Base-by-base conservation (phyloP, 2,329 filamentous ascomycete genomes). In the Penicillium sp. region DNA sequence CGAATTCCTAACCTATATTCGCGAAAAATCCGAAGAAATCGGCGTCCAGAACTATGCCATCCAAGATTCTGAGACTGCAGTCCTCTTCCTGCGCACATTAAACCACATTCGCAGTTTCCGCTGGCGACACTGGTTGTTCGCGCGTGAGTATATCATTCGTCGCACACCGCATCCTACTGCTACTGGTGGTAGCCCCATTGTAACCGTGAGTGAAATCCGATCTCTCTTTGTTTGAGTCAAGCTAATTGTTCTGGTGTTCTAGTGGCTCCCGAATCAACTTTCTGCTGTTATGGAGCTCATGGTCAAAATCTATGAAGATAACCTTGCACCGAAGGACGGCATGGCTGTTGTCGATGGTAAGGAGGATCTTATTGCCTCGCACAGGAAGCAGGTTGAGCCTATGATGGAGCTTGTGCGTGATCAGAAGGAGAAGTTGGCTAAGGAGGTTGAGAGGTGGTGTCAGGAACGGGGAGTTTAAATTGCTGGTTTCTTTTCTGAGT, bases 1-100 rank as follows among this genome's bases (percentile, higher is more conserved):
- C 40, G 84, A 88, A 62, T 97, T 97, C 73, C 81, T 97, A 33
- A 82, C 85, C 59, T 87, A 87, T 68, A 88, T 96, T 22, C 78
- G 78, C 41, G 75, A 77, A 38, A 77, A 76, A 41, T 75, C 83
- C 1, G 75, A 78, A 75, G 81, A 77, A 52, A 59, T 79, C 19
- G 71, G 69, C 12, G 72, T 79, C 11, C 71, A 67, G 40, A 61
- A 73, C 6, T 79, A 69, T 47, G 65, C 69, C 2, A 59, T 72
- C 22, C 60, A 73, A 26, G 73, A 77, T 48, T 68, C 69, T 3
- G 72, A 77, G 56, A 75, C 77, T 0, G 68, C 73, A 0, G 72
- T 77, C 5, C 67, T 79, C 1, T 76, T 78, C 56, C 68, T 80
- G n/a, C 73, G 74, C 57, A 71, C 74, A 0, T 66, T 80, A 11